Conservation (phyloP, 768 basidiomycete genomes). For the Boletus vinaceobasis region DNA sequence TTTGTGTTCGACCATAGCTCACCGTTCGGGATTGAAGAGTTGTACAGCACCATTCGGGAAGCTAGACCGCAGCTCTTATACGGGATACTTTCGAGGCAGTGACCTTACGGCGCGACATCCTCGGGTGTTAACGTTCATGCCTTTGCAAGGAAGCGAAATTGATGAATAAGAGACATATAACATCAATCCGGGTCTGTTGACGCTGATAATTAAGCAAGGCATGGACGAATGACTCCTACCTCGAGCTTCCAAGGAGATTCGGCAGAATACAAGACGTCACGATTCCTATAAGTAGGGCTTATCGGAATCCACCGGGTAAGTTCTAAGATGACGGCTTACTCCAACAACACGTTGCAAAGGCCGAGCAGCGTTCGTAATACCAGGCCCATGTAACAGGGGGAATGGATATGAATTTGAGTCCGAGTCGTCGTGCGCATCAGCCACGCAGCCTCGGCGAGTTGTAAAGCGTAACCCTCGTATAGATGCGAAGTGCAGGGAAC, state of each 20-base stretch:
- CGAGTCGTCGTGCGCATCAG: neutral
- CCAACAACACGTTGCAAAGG: conserved; percentile 6
- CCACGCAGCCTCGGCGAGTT: neutral
- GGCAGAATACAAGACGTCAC: neutral
- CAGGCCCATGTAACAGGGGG: neutral
- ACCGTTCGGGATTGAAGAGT: conserved; percentile 7
- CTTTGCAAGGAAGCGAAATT: conserved; percentile 7
- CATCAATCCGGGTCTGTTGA: neutral
- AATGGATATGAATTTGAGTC: neutral
- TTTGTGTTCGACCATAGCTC: neutral
- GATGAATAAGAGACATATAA: neutral
- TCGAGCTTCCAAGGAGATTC: neutral
- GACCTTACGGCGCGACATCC: neutral
- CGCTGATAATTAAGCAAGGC: neutral
- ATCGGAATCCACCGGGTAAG: neutral
- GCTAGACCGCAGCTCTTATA: conserved; percentile 13
- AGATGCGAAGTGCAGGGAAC: neutral
- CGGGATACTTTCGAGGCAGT: conserved; percentile 3
- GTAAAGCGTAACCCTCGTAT: too few relatives aligned
- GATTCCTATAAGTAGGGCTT: neutral
- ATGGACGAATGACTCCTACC: neutral
- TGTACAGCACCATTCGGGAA: neutral
- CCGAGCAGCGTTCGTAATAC: neutral
- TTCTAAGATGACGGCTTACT: neutral
- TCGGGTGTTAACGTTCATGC: neutral